Percentiles rank a stretch among this genome's conserved stretches.
Evolutionary conservation across 176 grass and related monocot species (phyloP).

Genomic region (Triticum urartu): DNA sequence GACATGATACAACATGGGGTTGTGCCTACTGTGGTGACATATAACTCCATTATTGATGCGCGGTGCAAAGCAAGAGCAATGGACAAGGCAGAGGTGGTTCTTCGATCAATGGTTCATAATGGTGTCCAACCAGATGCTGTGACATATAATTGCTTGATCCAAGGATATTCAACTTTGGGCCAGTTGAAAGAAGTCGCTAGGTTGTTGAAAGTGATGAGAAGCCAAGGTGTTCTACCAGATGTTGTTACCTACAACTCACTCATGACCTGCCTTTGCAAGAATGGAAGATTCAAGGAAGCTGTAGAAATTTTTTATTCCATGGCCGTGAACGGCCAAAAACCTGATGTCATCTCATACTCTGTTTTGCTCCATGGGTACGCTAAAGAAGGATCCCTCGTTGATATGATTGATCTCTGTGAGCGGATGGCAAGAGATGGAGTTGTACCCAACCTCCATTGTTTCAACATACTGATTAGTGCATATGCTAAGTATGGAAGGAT

Average conservation of each 20-base stretch:
- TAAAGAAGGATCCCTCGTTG: not conserved
- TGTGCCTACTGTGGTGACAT: not conserved
- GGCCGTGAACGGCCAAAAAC: not conserved
- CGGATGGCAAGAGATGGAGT: not conserved
- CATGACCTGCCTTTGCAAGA: conserved; percentile 4
- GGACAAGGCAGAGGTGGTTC: not conserved
- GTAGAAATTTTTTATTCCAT: not conserved
- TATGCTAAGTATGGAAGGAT: not conserved
- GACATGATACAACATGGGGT: not conserved
- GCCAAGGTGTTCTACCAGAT: not conserved
- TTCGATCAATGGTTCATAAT: not conserved
- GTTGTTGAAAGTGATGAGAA: conserved; percentile 33
- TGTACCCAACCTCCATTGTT: not conserved
- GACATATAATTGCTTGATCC: conserved; percentile 13
- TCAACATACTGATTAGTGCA: not conserved
- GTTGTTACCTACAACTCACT: not conserved
- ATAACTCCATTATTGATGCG: not conserved
- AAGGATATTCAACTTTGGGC: not conserved
- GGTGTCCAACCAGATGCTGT: not conserved
- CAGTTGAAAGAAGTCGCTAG: not conserved
- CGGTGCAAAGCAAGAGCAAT: not conserved
- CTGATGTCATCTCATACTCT: not conserved
- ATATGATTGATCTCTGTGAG: not conserved
- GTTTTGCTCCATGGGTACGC: not conserved
- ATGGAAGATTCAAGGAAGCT: not conserved